Conservation (phyloP, 176 grass and related monocot species). For the Triticum timopheevii region DNA sequence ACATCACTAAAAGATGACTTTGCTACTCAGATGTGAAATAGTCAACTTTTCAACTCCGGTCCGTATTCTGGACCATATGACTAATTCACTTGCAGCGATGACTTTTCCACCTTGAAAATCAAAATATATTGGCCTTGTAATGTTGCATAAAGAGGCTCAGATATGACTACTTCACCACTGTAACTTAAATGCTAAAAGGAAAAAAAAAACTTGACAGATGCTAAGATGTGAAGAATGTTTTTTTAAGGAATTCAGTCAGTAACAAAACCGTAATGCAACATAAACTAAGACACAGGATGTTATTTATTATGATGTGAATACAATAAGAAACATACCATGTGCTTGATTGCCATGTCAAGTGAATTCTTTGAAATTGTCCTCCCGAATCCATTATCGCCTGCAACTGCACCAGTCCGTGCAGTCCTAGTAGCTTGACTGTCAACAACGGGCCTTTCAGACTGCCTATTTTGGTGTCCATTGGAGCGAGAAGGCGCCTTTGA, state of each 20-base stretch:
- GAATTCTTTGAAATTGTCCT: constrained; percentile 97
- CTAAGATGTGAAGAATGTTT: background rate
- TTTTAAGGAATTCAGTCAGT: background rate
- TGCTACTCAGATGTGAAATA: background rate
- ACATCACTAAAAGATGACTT: background rate
- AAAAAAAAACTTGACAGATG: background rate
- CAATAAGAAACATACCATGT: constrained; percentile 71
- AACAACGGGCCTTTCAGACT: constrained; percentile 40
- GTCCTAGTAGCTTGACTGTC: constrained; percentile 57
- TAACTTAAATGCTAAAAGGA: background rate
- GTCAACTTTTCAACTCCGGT: background rate
- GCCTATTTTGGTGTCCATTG: constrained; percentile 67
- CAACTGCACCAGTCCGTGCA: constrained; percentile 27
- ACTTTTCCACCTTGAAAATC: background rate
- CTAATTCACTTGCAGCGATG: background rate
- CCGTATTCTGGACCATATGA: background rate
- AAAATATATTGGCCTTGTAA: background rate
- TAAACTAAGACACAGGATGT: background rate
- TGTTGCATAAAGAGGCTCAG: background rate
- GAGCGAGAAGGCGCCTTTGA: constrained; percentile 50
- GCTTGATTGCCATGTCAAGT: constrained; percentile 95
- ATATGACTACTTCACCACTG: background rate
- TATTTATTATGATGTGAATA: constrained; percentile 14
- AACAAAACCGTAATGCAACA: background rate
- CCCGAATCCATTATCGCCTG: constrained; percentile 87